These are phyloP conservation scores for Paramarasmius palmivorus DNA, from an alignment of 1,284 basidiomycete genomes.

Conservation along the genomic window DNA sequence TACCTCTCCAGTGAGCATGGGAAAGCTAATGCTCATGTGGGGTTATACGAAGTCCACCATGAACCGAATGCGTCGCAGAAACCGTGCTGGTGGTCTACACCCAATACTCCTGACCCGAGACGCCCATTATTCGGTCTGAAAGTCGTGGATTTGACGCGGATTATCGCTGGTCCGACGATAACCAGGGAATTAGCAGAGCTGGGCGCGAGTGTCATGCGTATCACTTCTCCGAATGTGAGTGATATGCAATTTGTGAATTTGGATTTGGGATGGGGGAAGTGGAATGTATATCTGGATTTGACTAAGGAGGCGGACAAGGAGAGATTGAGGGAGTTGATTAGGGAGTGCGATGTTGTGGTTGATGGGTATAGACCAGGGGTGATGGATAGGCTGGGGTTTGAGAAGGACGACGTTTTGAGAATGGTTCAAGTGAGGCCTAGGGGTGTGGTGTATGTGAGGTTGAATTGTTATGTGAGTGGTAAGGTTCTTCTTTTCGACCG, in stretches of 20 bases:
- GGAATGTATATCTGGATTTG: constrained; percentile 26
- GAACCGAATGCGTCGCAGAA: constrained; percentile 18
- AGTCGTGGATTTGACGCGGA: constrained; percentile 27
- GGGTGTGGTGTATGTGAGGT: constrained; percentile 27
- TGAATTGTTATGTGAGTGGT: constrained; percentile 26
- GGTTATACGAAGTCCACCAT: constrained; percentile 22
- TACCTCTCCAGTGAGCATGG: constrained; percentile 12
- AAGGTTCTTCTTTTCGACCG: too few relatives aligned
- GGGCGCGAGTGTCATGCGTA: constrained; percentile 27
- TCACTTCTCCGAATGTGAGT: constrained; percentile 27
- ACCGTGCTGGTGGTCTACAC: constrained; percentile 19
- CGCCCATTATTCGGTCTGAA: constrained; percentile 26
- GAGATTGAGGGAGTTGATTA: constrained; percentile 20
- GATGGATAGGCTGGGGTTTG: constrained; percentile 29
- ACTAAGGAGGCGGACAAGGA: constrained; percentile 20
- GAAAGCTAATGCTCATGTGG: constrained; percentile 22
- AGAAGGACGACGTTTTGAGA: constrained; percentile 24
- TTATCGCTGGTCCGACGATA: constrained; percentile 27
- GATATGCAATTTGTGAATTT: constrained; percentile 23
- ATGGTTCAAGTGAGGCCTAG: constrained; percentile 21
- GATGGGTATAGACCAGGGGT: constrained; percentile 31
- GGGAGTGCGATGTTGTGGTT: constrained; percentile 27
- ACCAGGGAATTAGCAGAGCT: constrained; percentile 26
- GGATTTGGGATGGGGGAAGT: constrained; percentile 29
- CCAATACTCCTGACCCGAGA: constrained; percentile 12